A percentile compares a stretch with the other conserved stretches of the same genome.
Evolutionary conservation across 179 eudicot species (phyloP).

Genomic region (Sideroxylon spinosum): DNA sequence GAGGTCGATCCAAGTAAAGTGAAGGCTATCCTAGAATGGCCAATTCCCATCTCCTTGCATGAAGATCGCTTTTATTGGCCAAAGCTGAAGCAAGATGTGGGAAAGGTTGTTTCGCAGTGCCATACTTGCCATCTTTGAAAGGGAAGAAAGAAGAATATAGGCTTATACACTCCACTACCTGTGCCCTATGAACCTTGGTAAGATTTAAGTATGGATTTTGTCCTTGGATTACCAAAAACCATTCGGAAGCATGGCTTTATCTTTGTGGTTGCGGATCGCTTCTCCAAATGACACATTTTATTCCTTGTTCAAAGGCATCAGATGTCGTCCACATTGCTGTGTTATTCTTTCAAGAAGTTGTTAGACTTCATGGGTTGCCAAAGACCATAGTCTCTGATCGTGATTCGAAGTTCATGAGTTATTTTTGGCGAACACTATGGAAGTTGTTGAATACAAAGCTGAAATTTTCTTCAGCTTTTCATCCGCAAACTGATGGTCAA

Average conservation of each 20-base stretch:
- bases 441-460: slow-evolving; percentile 3
- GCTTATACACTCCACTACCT: too few species aligned
- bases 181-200: too few species aligned
- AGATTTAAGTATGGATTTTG: too few species aligned
- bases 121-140: too few species aligned
- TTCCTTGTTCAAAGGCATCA: slow-evolving; percentile 4
- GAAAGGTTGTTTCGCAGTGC: too few species aligned
- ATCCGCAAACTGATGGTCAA: slow-evolving; percentile 19
- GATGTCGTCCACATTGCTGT: slow-evolving; percentile 7
- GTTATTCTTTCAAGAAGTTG: neutral
- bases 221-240: too few species aligned
- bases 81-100: too few species aligned
- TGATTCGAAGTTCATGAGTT: neutral
- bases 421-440: slow-evolving; percentile 14
- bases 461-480: slow-evolving; percentile 5
- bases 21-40: too few species aligned
- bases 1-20: neutral
- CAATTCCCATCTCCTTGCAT: neutral
- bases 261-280: too few species aligned
- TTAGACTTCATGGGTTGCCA: neutral
- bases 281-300: neutral
- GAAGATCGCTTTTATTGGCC: neutral
- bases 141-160: too few species aligned
- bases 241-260: too few species aligned
- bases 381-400: slow-evolving; percentile 7